Base-by-base conservation (phyloP, 257 asterid species). In the Mentha longifolia region DNA sequence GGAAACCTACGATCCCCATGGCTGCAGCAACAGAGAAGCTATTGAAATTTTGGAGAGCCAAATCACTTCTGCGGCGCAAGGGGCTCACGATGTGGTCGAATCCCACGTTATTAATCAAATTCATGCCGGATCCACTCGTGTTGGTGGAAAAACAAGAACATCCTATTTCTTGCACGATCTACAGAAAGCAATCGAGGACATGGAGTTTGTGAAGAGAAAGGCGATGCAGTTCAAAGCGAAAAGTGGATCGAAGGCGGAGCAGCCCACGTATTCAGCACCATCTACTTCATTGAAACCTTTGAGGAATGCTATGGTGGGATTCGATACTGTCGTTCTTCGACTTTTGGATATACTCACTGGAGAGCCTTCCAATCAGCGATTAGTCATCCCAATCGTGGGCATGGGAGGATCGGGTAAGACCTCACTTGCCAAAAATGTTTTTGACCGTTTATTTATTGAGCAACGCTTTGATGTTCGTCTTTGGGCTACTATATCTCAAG, bases 51-150 rank as follows among this genome's bases (percentile, higher is more conserved):
- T 65, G 70, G 70, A 46, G 70, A 47, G 59, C 59, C 58, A 7
- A 30, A 65, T 65, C 7, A 28, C 70, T 22, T 65, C 30, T 1
- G 46, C 70, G 28, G 70, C 70, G 46, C 46, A 46, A 25, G 70
- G 22, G 10, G 70, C 59, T 47, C 52, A 46, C 52, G 19, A 46
- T 5, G 52, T 46, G 7, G 13, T 46, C 17, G 19, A 46, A 46
- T 46, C 52, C 52, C 52, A 46, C 2, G 7, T 46, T 3, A 17
- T 46, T 8, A 7, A 46, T 14, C 52, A 46, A 65, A 46, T 65
- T 47, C 43, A 6, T 28, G 43, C 43, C 25, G 57, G 70, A 45
- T 22, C 58, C 14, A 65, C 58, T 3, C 13, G 45, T 7, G 11
- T 22, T 22, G 2, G 46, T 20, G 17, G 33, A 9, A 28, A 25